Evolutionary conservation across 2,329 filamentous ascomycete species (phyloP).

Genomic region (Aspergillus awamori): DNA sequence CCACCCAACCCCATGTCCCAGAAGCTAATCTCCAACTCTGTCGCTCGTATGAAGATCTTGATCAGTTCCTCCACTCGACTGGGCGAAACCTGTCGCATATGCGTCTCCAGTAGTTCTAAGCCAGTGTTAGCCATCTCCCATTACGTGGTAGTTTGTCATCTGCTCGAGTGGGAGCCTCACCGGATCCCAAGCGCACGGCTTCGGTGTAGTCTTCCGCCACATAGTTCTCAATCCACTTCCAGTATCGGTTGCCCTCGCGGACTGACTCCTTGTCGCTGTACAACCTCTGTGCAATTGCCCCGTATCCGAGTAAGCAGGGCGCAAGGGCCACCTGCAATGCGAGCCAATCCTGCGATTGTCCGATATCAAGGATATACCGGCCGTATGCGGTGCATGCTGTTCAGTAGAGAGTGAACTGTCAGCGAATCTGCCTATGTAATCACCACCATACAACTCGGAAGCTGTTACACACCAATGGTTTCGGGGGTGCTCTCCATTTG

Average conservation of each 20-base stretch:
- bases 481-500: slow-evolving; percentile 76
- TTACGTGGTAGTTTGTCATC: background rate
- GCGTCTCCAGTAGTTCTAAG: slow-evolving; percentile 72
- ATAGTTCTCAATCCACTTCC: slow-evolving; percentile 91
- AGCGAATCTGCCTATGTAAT: background rate
- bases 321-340: slow-evolving; percentile 82
- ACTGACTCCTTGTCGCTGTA: slow-evolving; percentile 63
- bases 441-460: background rate
- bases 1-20: slow-evolving; percentile 67
- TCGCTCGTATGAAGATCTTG: slow-evolving; percentile 83
- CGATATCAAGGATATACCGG: slow-evolving; percentile 84
- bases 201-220: slow-evolving; percentile 75
- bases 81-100: slow-evolving; percentile 73
- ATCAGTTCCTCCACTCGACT: slow-evolving; percentile 78
- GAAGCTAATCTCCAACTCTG: slow-evolving; percentile 74
- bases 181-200: slow-evolving; percentile 70
- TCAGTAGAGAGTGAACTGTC: slow-evolving; percentile 25
- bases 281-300: slow-evolving; percentile 73
- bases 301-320: slow-evolving; percentile 89
- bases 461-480: slow-evolving; percentile 62
- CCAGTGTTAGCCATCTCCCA: slow-evolving; percentile 12
- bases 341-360: slow-evolving; percentile 84
- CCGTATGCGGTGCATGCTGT: slow-evolving; percentile 84
- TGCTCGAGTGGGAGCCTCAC: slow-evolving; percentile 49
- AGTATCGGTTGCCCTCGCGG: slow-evolving; percentile 72